phyloP scores from a whole-genome alignment of 2,329 filamentous ascomycete genomes.

The Mariannaea elegans region DNA sequence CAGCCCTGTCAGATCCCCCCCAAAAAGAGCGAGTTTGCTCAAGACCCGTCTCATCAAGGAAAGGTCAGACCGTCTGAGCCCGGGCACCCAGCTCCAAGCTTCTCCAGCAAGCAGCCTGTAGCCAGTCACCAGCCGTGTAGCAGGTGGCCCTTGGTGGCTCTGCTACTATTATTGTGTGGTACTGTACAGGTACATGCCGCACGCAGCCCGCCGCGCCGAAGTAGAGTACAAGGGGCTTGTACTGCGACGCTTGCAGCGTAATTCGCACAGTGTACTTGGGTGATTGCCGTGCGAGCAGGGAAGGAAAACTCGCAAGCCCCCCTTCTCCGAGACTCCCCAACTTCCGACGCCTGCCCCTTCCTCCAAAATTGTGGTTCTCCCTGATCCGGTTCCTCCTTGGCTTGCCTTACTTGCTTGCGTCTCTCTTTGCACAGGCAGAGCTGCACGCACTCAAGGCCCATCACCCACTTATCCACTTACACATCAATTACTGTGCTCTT shows the following conservation, averaged over 20 bases:
- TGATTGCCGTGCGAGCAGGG: slow-evolving; percentile 24
- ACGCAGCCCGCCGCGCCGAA: slow-evolving; percentile 44
- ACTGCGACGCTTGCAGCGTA: slow-evolving; percentile 26
- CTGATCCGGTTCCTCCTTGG: slow-evolving; percentile 3
- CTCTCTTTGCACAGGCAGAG: slow-evolving; percentile 13
- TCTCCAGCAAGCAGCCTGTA: slow-evolving; percentile 28
- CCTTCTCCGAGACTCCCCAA: slow-evolving; percentile 25
- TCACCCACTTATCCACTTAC: slow-evolving; percentile 13
- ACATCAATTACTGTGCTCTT: not conserved
- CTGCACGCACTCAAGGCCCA: slow-evolving; percentile 7
- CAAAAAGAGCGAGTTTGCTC: slow-evolving; percentile 8
- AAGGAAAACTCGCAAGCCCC: slow-evolving; percentile 36
- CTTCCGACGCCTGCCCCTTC: slow-evolving; percentile 13
- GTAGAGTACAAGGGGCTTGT: slow-evolving; percentile 49
- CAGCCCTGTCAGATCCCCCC: slow-evolving; percentile 16
- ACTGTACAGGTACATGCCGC: slow-evolving; percentile 51
- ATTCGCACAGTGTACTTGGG: slow-evolving; percentile 49
- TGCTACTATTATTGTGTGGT: slow-evolving; percentile 44
- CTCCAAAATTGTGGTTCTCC: slow-evolving; percentile 10
- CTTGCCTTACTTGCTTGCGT: slow-evolving; percentile 16
- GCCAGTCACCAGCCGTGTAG: slow-evolving; percentile 33
- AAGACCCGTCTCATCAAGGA: slow-evolving; percentile 15
- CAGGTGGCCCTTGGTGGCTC: slow-evolving; percentile 31
- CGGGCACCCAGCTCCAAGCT: slow-evolving; percentile 31
- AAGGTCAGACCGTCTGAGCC: slow-evolving; percentile 30